phyloP scores from a whole-genome alignment of 1,284 basidiomycete genomes.

The Heterobasidion occidentale region DNA sequence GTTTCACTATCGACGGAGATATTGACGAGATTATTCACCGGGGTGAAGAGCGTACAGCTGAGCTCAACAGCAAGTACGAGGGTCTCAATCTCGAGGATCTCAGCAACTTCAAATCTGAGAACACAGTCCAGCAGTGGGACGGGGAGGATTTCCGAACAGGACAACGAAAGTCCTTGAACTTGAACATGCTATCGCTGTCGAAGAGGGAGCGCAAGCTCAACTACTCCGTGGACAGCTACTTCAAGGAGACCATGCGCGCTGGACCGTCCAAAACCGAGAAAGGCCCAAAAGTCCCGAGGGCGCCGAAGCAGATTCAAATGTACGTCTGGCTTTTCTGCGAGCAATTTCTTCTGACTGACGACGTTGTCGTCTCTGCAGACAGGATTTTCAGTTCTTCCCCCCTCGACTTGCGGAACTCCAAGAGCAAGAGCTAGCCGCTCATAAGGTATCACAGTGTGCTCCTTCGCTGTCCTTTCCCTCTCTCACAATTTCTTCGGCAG shows the following conservation, averaged over 20 bases:
- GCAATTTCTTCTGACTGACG: neutral
- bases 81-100: constrained; percentile 91
- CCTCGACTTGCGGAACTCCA: constrained; percentile 78
- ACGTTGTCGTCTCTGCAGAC: constrained; percentile 35
- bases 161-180: constrained; percentile 64
- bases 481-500: constrained; percentile 21
- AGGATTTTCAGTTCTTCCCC: constrained; percentile 98
- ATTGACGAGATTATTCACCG: constrained; percentile 91
- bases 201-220: constrained; percentile 96
- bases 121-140: constrained; percentile 89
- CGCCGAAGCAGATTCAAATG: constrained; percentile 87
- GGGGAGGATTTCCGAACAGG: constrained; percentile 88
- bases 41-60: constrained; percentile 88
- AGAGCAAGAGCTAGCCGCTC: constrained; percentile 80
- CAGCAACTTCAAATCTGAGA: constrained; percentile 95
- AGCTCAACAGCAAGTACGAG: constrained; percentile 91
- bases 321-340: constrained; percentile 26
- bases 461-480: neutral
- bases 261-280: constrained; percentile 78
- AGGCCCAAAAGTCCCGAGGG: constrained; percentile 75
- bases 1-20: constrained; percentile 82
- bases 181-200: constrained; percentile 85
- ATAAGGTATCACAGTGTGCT: constrained; percentile 44
- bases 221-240: constrained; percentile 92
- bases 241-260: constrained; percentile 86